Evolutionary conservation across 441 rosid genomes (phyloP), one percentile per base, ranked within the genome.

Genomic region (Corymbia calophylla): DNA sequence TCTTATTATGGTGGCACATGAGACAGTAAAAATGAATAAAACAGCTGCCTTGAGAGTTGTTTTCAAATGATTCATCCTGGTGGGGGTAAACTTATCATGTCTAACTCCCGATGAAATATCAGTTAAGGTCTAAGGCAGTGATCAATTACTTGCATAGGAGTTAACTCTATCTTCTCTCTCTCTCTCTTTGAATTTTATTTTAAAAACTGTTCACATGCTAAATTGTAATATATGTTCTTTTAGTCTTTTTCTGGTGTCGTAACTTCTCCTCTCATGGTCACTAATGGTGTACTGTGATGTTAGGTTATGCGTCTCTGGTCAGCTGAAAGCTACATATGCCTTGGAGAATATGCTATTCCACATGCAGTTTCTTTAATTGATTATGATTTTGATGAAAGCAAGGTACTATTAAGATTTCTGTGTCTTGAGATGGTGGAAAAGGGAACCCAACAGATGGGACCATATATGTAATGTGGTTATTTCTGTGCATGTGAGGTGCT

Each of bases 281-380:
- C 91, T 90, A 62, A 90, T 47, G 12, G 51, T 77, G 54, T 90
- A 89, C 87, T 77, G 53, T 86, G 90, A 87, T 93, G 88, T 88
- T 91, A 97, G 99, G 96, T 96, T 91, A 92, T 97, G 95, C 98
- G 98, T 53, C 96, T 97, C 39, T 97, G 99, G 99, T 97, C 99
- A 47, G 70, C 94, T 62, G 93, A 93, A 89, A 92, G 92, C 90
- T 95, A 93, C 93, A 95, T 93, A 90, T 95, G 98, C 82, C 86
- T 94, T 88, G 97, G 94, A 91, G 98, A 97, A 87, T 97, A 97
- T 92, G 87, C 97, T 29, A 80, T 96, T 70, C 96, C 98, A 58
- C 91, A 93, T 93, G 91, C 92, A 86, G 88, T 73, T 62, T 92
- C 96, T 68, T 91, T 97, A 91, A 89, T 95, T 88, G 99, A 97